Percentiles rank a stretch among this genome's conserved stretches.
Evolutionary conservation across 148 eudicot species (phyloP).

Genomic region (Rhododendron vialii): DNA sequence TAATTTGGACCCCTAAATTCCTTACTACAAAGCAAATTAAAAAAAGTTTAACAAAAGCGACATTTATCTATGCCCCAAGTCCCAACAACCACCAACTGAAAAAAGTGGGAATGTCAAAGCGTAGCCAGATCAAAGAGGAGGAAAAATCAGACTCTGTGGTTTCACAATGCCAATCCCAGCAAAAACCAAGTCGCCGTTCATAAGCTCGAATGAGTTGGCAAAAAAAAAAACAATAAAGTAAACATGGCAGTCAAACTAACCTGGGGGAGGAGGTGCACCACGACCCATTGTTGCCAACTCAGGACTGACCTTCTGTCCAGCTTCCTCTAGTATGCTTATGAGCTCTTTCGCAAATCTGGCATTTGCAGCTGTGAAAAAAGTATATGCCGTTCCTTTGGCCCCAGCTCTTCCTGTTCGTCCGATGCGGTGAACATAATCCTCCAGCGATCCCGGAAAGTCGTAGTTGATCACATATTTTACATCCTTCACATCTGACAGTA

Average conservation of each 20-base stretch:
- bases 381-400: conserved; percentile 93
- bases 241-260: conserved; percentile 34
- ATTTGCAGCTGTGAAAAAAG: conserved; percentile 96
- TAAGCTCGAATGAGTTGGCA: background rate
- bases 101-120: background rate
- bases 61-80: background rate
- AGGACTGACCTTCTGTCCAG: conserved; percentile 87
- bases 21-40: background rate
- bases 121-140: background rate
- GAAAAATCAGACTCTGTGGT: background rate
- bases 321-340: conserved; percentile 83
- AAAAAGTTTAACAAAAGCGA: background rate
- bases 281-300: conserved; percentile 94
- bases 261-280: conserved; percentile 95
- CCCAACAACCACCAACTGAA: background rate
- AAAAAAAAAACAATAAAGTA: background rate
- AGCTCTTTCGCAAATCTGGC: conserved; percentile 97
- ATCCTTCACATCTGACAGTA: conserved; percentile 84
- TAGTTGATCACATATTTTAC: conserved; percentile 91
- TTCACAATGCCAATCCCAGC: background rate
- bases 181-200: background rate
- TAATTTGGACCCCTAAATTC: background rate
- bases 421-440: conserved; percentile 97
- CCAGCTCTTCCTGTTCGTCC: conserved; percentile 99
- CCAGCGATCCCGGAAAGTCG: conserved; percentile 94